These are phyloP conservation scores for Lactarius akahatsu DNA, from an alignment of 768 basidiomycete genomes.

Conservation along the genomic window DNA sequence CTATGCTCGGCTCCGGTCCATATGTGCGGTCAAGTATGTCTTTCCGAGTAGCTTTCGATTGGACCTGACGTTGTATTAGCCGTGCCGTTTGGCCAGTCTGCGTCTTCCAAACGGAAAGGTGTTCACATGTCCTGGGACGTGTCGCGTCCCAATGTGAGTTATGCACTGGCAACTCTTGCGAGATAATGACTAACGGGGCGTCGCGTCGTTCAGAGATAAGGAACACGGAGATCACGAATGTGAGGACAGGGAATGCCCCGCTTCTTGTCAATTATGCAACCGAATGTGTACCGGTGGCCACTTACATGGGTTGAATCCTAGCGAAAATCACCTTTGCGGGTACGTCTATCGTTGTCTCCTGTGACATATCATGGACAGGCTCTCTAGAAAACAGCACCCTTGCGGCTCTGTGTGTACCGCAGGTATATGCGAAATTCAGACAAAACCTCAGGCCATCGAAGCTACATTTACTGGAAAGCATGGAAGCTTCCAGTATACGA, in stretches of 20 bases:
- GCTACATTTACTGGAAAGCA: too few relatives aligned
- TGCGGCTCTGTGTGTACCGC: too few relatives aligned
- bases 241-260: slow-evolving; percentile 50
- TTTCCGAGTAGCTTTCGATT: slow-evolving; percentile 26
- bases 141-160: slow-evolving; percentile 9
- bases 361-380: too few relatives aligned
- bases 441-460: slow-evolving; percentile 25
- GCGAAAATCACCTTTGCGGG: slow-evolving; percentile 57
- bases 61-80: background rate
- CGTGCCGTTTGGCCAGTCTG: slow-evolving; percentile 7
- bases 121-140: slow-evolving; percentile 2
- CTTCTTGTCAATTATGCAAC: slow-evolving; percentile 53
- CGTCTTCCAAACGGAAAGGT: background rate
- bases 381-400: too few relatives aligned
- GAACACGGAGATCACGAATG: slow-evolving; percentile 50
- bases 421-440: slow-evolving; percentile 43
- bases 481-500: too few relatives aligned
- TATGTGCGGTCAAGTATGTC: slow-evolving; percentile 50
- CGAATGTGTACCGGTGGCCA: slow-evolving; percentile 50
- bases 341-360: slow-evolving; percentile 29
- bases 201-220: slow-evolving; percentile 38
- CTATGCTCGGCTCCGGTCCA: slow-evolving; percentile 54
- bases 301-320: slow-evolving; percentile 47
- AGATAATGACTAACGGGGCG: background rate
- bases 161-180: background rate